Evolutionary conservation across 345 rosid species (phyloP).

Genomic region (Bruguiera parviflora): DNA sequence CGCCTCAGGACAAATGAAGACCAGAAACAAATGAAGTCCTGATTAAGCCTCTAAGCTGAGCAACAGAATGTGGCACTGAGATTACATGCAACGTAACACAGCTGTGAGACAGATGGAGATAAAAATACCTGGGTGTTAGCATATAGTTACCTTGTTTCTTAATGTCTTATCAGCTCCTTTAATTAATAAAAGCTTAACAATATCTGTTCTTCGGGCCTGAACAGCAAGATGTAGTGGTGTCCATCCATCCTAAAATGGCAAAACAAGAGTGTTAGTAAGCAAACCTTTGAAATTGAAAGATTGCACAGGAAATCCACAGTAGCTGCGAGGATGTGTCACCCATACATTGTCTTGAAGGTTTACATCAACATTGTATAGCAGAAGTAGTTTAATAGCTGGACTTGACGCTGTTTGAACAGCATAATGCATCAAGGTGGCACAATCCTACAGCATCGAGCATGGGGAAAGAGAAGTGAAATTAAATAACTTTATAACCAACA

Average conservation of each 20-base stretch:
- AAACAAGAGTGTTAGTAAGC: neutral
- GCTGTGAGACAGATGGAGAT: neutral
- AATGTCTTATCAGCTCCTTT: conserved; percentile 70
- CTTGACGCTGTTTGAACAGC: conserved; percentile 80
- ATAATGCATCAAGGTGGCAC: conserved; percentile 87
- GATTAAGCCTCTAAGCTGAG: no score
- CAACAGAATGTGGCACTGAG: neutral
- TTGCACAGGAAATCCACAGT: neutral
- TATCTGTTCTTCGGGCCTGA: conserved; percentile 74
- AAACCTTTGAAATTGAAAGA: neutral
- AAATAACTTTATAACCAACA: neutral
- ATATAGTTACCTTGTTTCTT: conserved; percentile 25
- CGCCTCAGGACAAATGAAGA: neutral
- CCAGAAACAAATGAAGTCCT: no score
- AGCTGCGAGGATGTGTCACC: conserved; percentile 2
- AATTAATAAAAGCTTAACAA: conserved; percentile 68
- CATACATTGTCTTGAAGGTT: conserved; percentile 81
- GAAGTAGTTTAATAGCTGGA: conserved; percentile 72
- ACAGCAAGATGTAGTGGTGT: conserved; percentile 92
- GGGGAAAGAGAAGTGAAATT: neutral
- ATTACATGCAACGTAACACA: neutral
- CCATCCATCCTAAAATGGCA: conserved; percentile 80
- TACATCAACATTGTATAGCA: conserved; percentile 72
- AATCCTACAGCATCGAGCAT: conserved; percentile 52
- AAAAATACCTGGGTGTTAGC: neutral